Evolutionary conservation across 2,329 filamentous ascomycete genomes (phyloP), one percentile per base, ranked within the genome.

Genomic region (Colletotrichum plurivorum): DNA sequence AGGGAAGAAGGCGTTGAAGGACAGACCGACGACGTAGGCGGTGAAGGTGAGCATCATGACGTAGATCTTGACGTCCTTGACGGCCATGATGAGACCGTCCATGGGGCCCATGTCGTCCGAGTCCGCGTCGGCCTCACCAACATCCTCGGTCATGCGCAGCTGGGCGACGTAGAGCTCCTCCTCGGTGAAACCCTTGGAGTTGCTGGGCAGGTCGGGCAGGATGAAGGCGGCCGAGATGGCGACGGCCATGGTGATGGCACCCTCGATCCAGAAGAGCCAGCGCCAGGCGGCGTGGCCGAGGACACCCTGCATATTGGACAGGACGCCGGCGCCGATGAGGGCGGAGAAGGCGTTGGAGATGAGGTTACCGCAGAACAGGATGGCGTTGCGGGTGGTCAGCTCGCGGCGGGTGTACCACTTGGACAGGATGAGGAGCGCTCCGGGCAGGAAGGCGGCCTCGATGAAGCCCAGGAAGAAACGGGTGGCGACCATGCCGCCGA

Each of bases 371-470:
- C 87, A 87, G 77, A 89, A 90, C 22, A 90, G 77, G 36, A 90
- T 83, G 63, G 87, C 87, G 72, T 89, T 88, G 59, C 87, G 80
- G 62, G 80, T 79, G 15, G 85, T 84, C 69, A 90, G 73, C 77
- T 89, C 87, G 57, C 85, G 84, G 55, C 89, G 84, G 1, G 89
- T 92, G 77, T 92, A 92, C 86, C 89, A 92, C 73, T 90, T 89
- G 0, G 88, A 89, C 20, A 92, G 82, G 53, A 91, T 88, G 51
- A 91, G 82, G 12, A 92, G 82, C 0, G 88, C 88, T 49, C 90
- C 90, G 0, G 90, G 90, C 27, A 91, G 81, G 76, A 91, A 91
- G 1, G 89, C 89, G 0, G 90, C 90, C 76, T 91, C 89, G 57
- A 90, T 79, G 69, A 89, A 89, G 4, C 89, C 89, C 0, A 91